Percentiles rank a stretch among this genome's conserved stretches.
Conservation (phyloP, 2,329 filamentous ascomycete species). For the Xylaria digitata region DNA sequence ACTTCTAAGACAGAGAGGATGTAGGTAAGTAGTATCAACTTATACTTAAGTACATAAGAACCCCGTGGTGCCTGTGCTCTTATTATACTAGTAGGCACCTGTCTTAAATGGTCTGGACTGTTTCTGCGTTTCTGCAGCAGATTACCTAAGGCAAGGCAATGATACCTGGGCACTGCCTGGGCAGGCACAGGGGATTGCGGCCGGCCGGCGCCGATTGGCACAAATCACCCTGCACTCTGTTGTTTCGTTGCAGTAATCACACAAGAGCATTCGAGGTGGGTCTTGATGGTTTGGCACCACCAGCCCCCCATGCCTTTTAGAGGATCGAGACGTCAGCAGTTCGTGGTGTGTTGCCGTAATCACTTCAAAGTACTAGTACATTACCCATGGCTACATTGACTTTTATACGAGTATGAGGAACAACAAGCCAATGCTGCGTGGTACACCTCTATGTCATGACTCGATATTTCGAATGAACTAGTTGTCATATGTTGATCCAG, state of each 20-base stretch:
- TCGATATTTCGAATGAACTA: no score
- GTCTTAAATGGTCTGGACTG: not conserved
- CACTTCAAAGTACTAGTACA: no score
- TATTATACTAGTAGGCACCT: no score
- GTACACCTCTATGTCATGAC: not conserved
- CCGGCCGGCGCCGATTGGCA: conserved; percentile 32
- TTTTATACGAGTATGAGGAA: not conserved
- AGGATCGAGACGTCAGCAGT: conserved; percentile 21
- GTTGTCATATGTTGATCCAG: no score
- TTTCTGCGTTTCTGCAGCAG: not conserved
- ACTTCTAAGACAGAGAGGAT: no score
- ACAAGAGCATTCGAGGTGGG: conserved; percentile 2
- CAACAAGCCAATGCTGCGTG: conserved; percentile 2
- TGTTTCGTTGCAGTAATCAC: conserved; percentile 18
- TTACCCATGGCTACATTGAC: not conserved
- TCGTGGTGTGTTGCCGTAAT: not conserved
- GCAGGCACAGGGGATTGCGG: conserved; percentile 9
- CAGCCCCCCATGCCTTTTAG: not conserved
- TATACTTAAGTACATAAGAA: no score
- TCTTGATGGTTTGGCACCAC: not conserved
- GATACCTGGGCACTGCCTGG: not conserved
- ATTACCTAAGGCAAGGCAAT: no score
- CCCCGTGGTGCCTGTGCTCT: no score
- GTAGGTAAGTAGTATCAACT: no score
- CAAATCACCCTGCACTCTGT: not conserved